Conservation (phyloP, 495 filamentous ascomycete genomes). For the Aspergillus affinis region DNA sequence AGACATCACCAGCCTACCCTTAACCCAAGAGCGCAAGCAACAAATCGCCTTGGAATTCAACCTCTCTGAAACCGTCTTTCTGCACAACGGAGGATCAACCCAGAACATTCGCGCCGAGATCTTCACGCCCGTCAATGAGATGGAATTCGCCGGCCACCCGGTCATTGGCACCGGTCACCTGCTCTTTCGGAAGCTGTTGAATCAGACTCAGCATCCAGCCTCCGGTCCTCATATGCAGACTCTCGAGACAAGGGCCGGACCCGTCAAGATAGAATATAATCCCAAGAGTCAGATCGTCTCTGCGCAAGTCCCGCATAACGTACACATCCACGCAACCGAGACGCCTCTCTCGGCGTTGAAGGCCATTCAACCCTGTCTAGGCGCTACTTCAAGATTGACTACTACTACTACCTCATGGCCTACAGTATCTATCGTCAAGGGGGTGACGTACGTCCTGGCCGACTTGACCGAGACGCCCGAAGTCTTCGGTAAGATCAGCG, state of each 20-base stretch:
- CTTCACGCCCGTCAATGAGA: conserved; percentile 57
- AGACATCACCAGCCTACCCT: conserved; percentile 38
- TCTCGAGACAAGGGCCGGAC: conserved; percentile 59
- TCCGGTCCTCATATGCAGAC: conserved; percentile 24
- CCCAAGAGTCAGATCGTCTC: conserved; percentile 35
- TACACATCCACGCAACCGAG: conserved; percentile 53
- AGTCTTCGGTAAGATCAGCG: conserved; percentile 27
- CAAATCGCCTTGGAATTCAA: conserved; percentile 69
- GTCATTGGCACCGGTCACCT: conserved; percentile 63
- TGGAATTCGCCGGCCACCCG: conserved; percentile 73
- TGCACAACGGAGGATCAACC: conserved; percentile 43
- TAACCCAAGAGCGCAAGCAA: conserved; percentile 56
- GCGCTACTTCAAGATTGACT: conserved; percentile 12
- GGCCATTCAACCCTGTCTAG: conserved; percentile 26
- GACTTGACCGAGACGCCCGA: conserved; percentile 37
- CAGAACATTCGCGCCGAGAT: conserved; percentile 53
- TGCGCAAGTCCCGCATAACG: conserved; percentile 59
- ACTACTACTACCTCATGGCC: conserved; percentile 28
- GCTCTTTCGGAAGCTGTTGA: conserved; percentile 32
- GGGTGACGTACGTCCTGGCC: conserved; percentile 64
- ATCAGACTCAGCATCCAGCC: not conserved
- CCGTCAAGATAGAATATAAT: conserved; percentile 40
- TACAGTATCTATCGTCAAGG: conserved; percentile 64
- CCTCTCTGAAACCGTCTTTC: conserved; percentile 70
- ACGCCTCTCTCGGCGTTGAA: conserved; percentile 23